Base-by-base conservation (phyloP, 345 rosid genomes). In the Citrus sinensis region DNA sequence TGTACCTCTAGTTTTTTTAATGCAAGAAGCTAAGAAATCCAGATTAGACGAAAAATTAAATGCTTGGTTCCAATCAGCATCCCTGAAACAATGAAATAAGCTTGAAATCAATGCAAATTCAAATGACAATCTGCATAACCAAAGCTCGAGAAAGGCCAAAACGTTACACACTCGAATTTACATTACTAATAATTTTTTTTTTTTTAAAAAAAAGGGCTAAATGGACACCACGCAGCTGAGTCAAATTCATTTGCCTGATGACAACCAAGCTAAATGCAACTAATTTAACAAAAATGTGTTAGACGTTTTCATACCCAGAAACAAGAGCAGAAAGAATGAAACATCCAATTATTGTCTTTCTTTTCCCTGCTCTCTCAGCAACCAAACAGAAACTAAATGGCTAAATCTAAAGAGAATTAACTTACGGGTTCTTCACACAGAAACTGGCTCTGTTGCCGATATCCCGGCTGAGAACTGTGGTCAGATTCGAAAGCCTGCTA, bases 31-130 rank as follows among this genome's bases (percentile, higher is more conserved):
- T 77, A 95, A 25, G 90, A 95, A 95, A 42, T 83, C 88, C 86
- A 91, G 82, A 82, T 93, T 87, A 62, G 94, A 87, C 22, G 97
- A 89, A 83, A 85, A 95, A 75, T 92, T 90, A 80, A 93, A 93
- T 67, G 99, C 94, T 83, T 74, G 84, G 74, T 92, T 84, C 96
- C 97, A 95, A 78, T 95, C 98, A 79, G 87, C 92, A 4, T 89
- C 82, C 94, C 99, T 95, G 97, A 82, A 84, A 88, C 75, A 74
- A 58, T 60, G 9, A 66, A 78, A 64, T 72, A 56, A 76, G 78
- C 27, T 22, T 73, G 37, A 74, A 68, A 24, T 71, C 24, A 67
- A 60, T 51, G 39, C 46, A 58, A 74, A 6, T 66, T 62, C 25
- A 24, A 8, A 14, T 30, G 16, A 27, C 0, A 29, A 35, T 40